Evolutionary conservation across 2,329 filamentous ascomycete genomes (phyloP), one percentile per base, ranked within the genome.

Genomic region (Aspergillus quadricinctus): DNA sequence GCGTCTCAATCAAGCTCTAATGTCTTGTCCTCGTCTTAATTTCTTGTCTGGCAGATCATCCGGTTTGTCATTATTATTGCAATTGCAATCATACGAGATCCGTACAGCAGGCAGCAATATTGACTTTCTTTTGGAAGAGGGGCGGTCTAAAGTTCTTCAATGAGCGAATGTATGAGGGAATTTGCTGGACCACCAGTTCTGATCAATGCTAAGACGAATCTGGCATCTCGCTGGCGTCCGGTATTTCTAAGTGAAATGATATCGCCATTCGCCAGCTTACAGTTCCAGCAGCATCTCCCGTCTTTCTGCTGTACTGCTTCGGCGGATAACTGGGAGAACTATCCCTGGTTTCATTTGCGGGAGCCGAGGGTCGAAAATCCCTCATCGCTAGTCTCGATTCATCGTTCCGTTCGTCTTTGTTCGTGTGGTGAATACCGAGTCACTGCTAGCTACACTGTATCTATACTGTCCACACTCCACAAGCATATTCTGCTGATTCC

Each of bases 81-180:
- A 54, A 31, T 53, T 48, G 23, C 23, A 23, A 48, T 50, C 17
- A 11, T n/a, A 27, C 11, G 10, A 46, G 10, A 53, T n/a, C 45
- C 25, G 35, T 19, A 50, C 19, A 17, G 14, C 28, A 40, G 41
- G 51, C 40, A 45, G 37, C 43, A 46, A 46, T 21, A 46, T 46
- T 46, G 43, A 23, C 6, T 14, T 35, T 17, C 4, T 14, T 35
- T 27, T 14, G 21, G 11, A 23, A 25, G 19, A 21, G 40, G 40
- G 40, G 41, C 41, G 41, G 41, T 45, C 41, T 23, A 25, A 25
- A 31, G 21, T 4, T 19, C 31, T 28, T 28, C 31, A 10, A n/a
- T 9, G 19, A 8, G n/a, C 14, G 4, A 52, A 52, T 59, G 60
- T 64, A 64, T 64, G 62, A 62, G 62, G 62, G 62, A 64, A 64